Evolutionary conservation across 306 rosid species (phyloP).

Genomic region (Prunus dulcis): DNA sequence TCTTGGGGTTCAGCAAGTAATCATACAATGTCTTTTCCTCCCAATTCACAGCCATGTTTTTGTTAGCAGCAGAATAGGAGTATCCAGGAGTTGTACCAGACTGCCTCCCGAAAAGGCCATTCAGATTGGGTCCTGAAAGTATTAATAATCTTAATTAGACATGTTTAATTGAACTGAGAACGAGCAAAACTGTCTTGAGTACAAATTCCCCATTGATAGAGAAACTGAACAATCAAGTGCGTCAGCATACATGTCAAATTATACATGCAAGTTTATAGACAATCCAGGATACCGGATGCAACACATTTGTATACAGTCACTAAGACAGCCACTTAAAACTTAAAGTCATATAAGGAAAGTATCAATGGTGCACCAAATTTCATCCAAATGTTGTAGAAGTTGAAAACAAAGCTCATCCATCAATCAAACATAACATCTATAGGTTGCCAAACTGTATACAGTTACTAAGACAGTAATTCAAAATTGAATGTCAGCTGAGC

Average conservation of each 20-base stretch:
- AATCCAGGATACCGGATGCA: neutral
- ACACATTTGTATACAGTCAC: neutral
- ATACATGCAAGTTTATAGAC: neutral
- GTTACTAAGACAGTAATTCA: too few species aligned
- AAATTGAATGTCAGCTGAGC: too few species aligned
- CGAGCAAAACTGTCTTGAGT: neutral
- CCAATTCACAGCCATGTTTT: constrained; percentile 89
- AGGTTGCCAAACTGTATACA: too few species aligned
- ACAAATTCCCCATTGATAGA: neutral
- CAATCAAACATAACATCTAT: neutral
- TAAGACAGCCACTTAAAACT: neutral
- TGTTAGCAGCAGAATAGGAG: constrained; percentile 88
- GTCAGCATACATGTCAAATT: neutral
- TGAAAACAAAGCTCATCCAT: neutral
- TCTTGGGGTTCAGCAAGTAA: constrained; percentile 89
- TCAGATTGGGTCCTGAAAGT: constrained; percentile 78
- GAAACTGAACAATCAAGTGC: neutral
- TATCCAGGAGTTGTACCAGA: constrained; percentile 90
- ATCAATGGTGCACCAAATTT: neutral
- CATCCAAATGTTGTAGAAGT: neutral
- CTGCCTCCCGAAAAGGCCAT: constrained; percentile 90
- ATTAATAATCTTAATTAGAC: neutral
- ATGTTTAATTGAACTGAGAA: neutral
- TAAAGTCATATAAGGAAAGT: neutral
- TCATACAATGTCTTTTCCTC: constrained; percentile 85